Percentiles rank a stretch among this genome's conserved stretches.
Conservation (phyloP, 1,139 yeast genomes). For the Zygosaccharomyces pseudobailii region DNA sequence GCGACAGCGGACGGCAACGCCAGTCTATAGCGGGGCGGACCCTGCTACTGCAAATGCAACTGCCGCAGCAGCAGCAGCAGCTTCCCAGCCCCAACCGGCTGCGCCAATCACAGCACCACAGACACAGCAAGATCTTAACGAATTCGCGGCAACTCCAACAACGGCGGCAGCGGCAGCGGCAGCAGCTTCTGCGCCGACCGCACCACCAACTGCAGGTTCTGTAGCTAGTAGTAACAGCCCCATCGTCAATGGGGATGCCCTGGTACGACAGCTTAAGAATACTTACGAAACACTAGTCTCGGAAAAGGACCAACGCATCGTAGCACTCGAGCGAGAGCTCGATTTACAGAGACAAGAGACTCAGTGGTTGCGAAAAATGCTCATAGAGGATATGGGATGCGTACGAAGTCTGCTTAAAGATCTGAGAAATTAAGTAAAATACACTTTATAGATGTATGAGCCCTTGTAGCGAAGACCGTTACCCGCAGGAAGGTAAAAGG, state of each 20-base stretch:
- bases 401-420: constrained; percentile 30
- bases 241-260: constrained; percentile 11
- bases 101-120: constrained; percentile 1
- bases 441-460: neutral
- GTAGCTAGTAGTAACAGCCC: constrained; percentile 6
- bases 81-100: neutral
- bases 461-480: neutral
- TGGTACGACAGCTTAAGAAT: constrained; percentile 18
- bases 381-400: constrained; percentile 35
- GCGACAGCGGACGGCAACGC: constrained; percentile 16
- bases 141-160: constrained; percentile 3
- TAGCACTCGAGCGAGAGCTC: constrained; percentile 29
- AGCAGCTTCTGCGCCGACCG: neutral
- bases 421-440: constrained; percentile 13
- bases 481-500: constrained; percentile 3
- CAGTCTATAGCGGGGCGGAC: constrained; percentile 9
- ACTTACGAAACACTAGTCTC: constrained; percentile 27
- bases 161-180: constrained; percentile 2
- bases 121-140: constrained; percentile 2
- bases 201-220: constrained; percentile 1
- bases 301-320: constrained; percentile 31
- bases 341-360: constrained; percentile 33
- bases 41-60: neutral
- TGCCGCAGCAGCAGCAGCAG: constrained; percentile 1
- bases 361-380: constrained; percentile 33